Evolutionary conservation across 805 yeast genomes (phyloP), one percentile per base, ranked within the genome.

Genomic region (Cyberlindnera maritima): DNA sequence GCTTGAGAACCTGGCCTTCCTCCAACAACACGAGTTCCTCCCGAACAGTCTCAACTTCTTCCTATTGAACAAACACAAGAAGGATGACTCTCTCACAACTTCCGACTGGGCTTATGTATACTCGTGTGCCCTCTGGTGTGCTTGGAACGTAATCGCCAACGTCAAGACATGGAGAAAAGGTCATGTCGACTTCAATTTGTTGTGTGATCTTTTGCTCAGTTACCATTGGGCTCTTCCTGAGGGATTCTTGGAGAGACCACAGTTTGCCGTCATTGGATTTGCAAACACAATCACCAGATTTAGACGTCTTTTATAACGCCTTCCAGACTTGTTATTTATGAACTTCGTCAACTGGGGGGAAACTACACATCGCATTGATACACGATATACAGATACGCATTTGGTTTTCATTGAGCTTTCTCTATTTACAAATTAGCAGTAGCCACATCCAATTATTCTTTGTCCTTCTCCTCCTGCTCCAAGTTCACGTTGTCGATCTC

Each of bases 71-170:
- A 23, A 20, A 31, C 52, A 56, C 32, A 56, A 45, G 26, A 38
- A 29, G 29, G 46, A 49, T 21, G 18, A 20, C 9, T 29, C 37
- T 3, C 12, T 55, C 11, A 21, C 44, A 1, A 19, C 49, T 4
- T 55, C 59, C 6, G 60, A 57, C 34, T 57, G 59, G 59, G 52
- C 46, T 25, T 57, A 57, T 36, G 53, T 47, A 9, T 53, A 57
- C 41, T 57, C 60, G 3, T 57, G 60, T 33, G 37, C 45, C 15
- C 21, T 54, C 13, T 57, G 60, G 60, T 47, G 39, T 39, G 37
- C 41, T 13, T 50, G 42, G 39, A 53, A 49, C 42, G 26, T 51
- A 1, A 40, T 56, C 8, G 56, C 50, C 23, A 40, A 40, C 17
- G 17, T 55, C 17, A 56, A 55, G 43, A 15, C 21, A 9, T 38